Percentiles rank a stretch among this genome's conserved stretches.
phyloP scores from a whole-genome alignment of 768 basidiomycete species.

The Tricholoma bakamatsutake region DNA sequence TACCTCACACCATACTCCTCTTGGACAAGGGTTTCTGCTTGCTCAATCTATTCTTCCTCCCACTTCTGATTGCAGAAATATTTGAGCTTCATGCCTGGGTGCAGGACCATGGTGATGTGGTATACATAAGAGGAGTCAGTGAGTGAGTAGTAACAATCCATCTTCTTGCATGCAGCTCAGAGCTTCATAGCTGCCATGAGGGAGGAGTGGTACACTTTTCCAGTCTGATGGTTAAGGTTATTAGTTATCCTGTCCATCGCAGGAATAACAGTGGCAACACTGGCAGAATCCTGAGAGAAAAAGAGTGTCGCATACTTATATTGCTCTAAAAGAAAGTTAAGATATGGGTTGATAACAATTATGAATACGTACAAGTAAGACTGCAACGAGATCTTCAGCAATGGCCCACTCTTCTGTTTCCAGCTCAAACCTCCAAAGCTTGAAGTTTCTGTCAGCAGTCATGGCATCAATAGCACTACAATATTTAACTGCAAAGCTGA shows the following conservation, averaged over 20 bases:
- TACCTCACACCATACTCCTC: background rate
- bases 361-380: too few species aligned
- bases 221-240: background rate
- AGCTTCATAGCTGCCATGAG: slow-evolving; percentile 16
- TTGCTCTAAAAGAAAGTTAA: too few species aligned
- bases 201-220: slow-evolving; percentile 10
- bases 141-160: slow-evolving; percentile 21
- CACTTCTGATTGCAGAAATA: slow-evolving; percentile 25
- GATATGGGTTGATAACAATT: too few species aligned
- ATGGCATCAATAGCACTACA: slow-evolving; percentile 14
- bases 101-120: slow-evolving; percentile 25
- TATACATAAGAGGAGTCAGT: slow-evolving; percentile 21
- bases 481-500: slow-evolving; percentile 19
- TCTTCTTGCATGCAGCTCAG: slow-evolving; percentile 15
- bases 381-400: slow-evolving; percentile 15
- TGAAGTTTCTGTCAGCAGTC: slow-evolving; percentile 6
- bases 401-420: slow-evolving; percentile 14
- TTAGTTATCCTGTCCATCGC: slow-evolving; percentile 28
- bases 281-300: slow-evolving; percentile 17
- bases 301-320: slow-evolving; percentile 24
- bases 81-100: slow-evolving; percentile 25
- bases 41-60: slow-evolving; percentile 20
- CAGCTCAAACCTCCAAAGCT: slow-evolving; percentile 13
- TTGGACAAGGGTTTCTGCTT: slow-evolving; percentile 5
- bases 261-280: slow-evolving; percentile 25